Evolutionary conservation across 768 basidiomycete genomes (phyloP).

Genomic region (Naganishia kalamii): DNA sequence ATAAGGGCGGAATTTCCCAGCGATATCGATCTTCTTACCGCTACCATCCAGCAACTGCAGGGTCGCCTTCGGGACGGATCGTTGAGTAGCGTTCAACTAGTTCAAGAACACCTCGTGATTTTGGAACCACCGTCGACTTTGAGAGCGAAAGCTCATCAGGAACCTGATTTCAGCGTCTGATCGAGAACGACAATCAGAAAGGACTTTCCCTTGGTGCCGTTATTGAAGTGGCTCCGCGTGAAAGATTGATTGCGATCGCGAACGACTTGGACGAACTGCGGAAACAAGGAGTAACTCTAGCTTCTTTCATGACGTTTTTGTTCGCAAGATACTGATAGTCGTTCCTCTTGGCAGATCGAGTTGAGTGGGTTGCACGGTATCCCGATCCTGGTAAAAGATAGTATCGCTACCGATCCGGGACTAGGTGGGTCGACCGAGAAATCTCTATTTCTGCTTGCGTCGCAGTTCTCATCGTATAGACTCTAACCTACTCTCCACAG

Average conservation of each 20-base stretch:
- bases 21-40: constrained; percentile 25
- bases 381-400: constrained; percentile 13
- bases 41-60: constrained; percentile 27
- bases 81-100: constrained; percentile 29
- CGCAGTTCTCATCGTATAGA: too few species aligned
- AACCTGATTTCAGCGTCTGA: constrained; percentile 13
- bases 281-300: not conserved
- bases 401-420: not conserved
- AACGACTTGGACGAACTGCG: constrained; percentile 30
- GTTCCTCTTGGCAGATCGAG: not conserved
- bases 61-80: constrained; percentile 25
- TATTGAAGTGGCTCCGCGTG: constrained; percentile 32
- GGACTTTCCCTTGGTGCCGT: constrained; percentile 34
- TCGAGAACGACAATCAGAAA: constrained; percentile 29
- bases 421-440: not conserved
- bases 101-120: constrained; percentile 25
- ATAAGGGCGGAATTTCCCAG: not conserved
- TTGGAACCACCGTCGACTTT: not conserved
- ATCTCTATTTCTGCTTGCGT: too few species aligned
- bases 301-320: not conserved
- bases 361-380: not conserved
- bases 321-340: not conserved
- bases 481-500: not conserved
- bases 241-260: constrained; percentile 30
- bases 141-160: not conserved